A percentile compares a stretch with the other conserved stretches of the same genome.
These are phyloP conservation scores for Vaccinium darrowii DNA, from an alignment of 148 eudicot genomes.

Conservation along the genomic window DNA sequence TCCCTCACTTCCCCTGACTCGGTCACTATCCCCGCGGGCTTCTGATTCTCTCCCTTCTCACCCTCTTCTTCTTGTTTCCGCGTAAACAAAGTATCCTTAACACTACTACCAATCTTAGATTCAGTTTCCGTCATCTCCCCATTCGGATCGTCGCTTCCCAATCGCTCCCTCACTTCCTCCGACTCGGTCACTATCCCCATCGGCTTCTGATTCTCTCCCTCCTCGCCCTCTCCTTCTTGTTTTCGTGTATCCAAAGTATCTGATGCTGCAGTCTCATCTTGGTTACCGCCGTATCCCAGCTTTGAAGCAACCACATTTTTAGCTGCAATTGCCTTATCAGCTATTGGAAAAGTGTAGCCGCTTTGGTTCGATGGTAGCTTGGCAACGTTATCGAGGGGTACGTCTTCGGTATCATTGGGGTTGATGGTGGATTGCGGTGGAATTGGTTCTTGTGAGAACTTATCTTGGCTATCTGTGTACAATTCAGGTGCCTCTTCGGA, in stretches of 20 bases:
- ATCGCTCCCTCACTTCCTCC: slow-evolving; percentile 8
- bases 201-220: slow-evolving; percentile 55
- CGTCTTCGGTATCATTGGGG: background rate
- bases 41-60: slow-evolving; percentile 45
- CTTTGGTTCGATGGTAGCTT: slow-evolving; percentile 18
- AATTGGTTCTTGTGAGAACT: slow-evolving; percentile 41
- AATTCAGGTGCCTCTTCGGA: background rate
- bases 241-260: slow-evolving; percentile 22
- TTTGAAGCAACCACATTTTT: slow-evolving; percentile 19
- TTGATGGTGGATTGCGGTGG: slow-evolving; percentile 8
- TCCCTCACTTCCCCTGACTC: slow-evolving; percentile 35
- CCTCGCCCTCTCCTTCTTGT: slow-evolving; percentile 14
- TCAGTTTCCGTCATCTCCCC: slow-evolving; percentile 19
- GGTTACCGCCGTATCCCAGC: slow-evolving; percentile 7
- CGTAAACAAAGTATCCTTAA: slow-evolving; percentile 13
- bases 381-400: slow-evolving; percentile 9
- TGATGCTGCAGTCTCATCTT: slow-evolving; percentile 3
- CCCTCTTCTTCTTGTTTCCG: slow-evolving; percentile 21
- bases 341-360: slow-evolving; percentile 20
- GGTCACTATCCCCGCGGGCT: slow-evolving; percentile 55
- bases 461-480: slow-evolving; percentile 54
- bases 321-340: too few species aligned
- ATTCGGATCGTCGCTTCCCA: slow-evolving; percentile 44
- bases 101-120: slow-evolving; percentile 13
- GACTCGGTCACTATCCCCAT: slow-evolving; percentile 61